Conservation (phyloP, 352 stramenopile species). For the Phytophthora citrophthora region DNA sequence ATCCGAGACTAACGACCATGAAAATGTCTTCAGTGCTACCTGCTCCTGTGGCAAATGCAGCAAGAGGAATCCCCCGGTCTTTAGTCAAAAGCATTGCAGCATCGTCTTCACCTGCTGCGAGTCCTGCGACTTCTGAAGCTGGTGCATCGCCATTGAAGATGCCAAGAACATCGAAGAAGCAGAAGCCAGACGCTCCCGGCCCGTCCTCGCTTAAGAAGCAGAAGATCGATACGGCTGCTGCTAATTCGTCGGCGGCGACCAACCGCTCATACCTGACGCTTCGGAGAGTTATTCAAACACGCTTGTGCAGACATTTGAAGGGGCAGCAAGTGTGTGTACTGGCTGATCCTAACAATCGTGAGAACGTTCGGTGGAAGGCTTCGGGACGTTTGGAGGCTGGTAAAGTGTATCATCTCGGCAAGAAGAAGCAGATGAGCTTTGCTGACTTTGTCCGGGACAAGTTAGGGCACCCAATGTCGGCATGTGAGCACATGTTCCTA, state of each 20-base stretch:
- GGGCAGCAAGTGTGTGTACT: conserved; percentile 64
- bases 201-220: conserved; percentile 19
- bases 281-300: conserved; percentile 73
- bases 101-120: conserved; percentile 24
- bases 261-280: conserved; percentile 57
- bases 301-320: conserved; percentile 71
- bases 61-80: conserved; percentile 10
- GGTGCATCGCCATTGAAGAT: conserved; percentile 26
- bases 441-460: conserved; percentile 63
- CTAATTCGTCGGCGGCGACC: conserved; percentile 31
- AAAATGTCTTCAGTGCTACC: conserved; percentile 21
- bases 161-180: conserved; percentile 23
- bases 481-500: conserved; percentile 77
- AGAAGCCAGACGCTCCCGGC: conserved; percentile 21
- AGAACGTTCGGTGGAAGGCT: conserved; percentile 40
- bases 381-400: conserved; percentile 62
- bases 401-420: conserved; percentile 59
- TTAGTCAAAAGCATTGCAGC: conserved; percentile 19
- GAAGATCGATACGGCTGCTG: conserved; percentile 16
- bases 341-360: conserved; percentile 19
- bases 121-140: conserved; percentile 18
- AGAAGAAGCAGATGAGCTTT: conserved; percentile 61
- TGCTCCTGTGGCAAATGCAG: conserved; percentile 5
- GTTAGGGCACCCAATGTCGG: conserved; percentile 51
- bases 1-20: conserved; percentile 46